Percentiles rank a stretch among this genome's conserved stretches.
Conservation (phyloP, 2,329 filamentous ascomycete genomes). For the Exserohilum rostratum region DNA sequence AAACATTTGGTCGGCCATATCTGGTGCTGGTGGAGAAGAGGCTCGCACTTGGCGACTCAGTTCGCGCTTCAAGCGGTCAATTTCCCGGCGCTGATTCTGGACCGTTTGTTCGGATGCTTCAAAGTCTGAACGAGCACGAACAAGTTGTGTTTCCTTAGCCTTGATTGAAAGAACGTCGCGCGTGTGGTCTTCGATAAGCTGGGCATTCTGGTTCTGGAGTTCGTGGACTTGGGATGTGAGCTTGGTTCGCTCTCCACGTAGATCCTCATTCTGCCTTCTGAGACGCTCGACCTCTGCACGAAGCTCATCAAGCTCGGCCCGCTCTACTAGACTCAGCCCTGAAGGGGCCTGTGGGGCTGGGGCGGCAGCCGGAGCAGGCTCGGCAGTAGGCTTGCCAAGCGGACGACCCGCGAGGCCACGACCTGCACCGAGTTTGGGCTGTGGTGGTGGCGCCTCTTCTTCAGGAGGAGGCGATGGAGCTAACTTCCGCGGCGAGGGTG, state of each 20-base stretch:
- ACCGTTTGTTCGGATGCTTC: slow-evolving; percentile 88
- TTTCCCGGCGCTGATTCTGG: slow-evolving; percentile 82
- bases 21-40: slow-evolving; percentile 61
- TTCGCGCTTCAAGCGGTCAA: slow-evolving; percentile 92
- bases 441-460: slow-evolving; percentile 50
- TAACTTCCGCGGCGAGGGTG: slow-evolving; percentile 49
- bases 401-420: slow-evolving; percentile 84
- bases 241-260: slow-evolving; percentile 80
- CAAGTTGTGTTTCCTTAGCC: slow-evolving; percentile 96
- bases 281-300: slow-evolving; percentile 82
- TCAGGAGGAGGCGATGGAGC: slow-evolving; percentile 56
- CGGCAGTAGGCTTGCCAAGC: slow-evolving; percentile 82
- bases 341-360: slow-evolving; percentile 58
- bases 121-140: slow-evolving; percentile 86
- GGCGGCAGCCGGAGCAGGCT: slow-evolving; percentile 57
- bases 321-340: slow-evolving; percentile 78
- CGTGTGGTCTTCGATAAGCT: slow-evolving; percentile 96
- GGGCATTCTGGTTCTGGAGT: slow-evolving; percentile 94
- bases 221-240: slow-evolving; percentile 88
- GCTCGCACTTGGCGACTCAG: slow-evolving; percentile 61
- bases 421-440: slow-evolving; percentile 67
- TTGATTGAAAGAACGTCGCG: slow-evolving; percentile 95
- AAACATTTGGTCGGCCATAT: slow-evolving; percentile 57
- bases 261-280: slow-evolving; percentile 75
- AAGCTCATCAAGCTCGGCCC: slow-evolving; percentile 90